phyloP scores from a whole-genome alignment of 1,284 basidiomycete genomes.

The Xerocomus nothofagi region DNA sequence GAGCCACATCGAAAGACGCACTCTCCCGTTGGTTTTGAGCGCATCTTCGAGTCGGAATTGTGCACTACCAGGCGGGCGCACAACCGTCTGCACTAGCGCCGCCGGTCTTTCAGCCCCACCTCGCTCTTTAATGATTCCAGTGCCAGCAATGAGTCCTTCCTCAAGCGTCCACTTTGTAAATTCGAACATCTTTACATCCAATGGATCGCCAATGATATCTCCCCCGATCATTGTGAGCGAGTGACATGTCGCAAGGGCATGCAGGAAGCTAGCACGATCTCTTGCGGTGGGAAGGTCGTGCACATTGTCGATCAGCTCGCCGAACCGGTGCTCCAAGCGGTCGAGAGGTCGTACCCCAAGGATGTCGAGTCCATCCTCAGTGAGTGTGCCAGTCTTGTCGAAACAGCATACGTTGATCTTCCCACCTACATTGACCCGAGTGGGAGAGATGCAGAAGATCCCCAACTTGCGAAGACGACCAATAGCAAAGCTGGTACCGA shows the following conservation, averaged over 20 bases:
- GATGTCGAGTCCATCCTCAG: slow-evolving; percentile 97
- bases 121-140: slow-evolving; percentile 68
- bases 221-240: slow-evolving; percentile 92
- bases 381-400: slow-evolving; percentile 98
- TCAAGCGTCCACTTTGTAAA: slow-evolving; percentile 97
- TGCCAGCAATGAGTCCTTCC: slow-evolving; percentile 77
- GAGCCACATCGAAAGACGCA: slow-evolving; percentile 34
- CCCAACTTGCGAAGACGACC: slow-evolving; percentile 84
- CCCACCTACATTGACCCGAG: slow-evolving; percentile 93
- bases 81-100: slow-evolving; percentile 94
- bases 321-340: slow-evolving; percentile 75
- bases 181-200: slow-evolving; percentile 97
- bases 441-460: slow-evolving; percentile 97
- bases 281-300: slow-evolving; percentile 79
- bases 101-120: slow-evolving; percentile 72
- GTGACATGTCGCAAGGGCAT: slow-evolving; percentile 96
- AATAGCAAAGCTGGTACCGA: slow-evolving; percentile 97
- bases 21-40: slow-evolving; percentile 76
- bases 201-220: slow-evolving; percentile 89
- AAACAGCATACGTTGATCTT: slow-evolving; percentile 99
- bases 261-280: slow-evolving; percentile 81
- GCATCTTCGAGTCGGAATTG: slow-evolving; percentile 93
- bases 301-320: slow-evolving; percentile 87
- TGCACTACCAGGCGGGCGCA: slow-evolving; percentile 90
- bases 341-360: slow-evolving; percentile 88